These are phyloP conservation scores for Nelumbo lutea DNA, from an alignment of 164 flowering plant species.

Conservation along the genomic window DNA sequence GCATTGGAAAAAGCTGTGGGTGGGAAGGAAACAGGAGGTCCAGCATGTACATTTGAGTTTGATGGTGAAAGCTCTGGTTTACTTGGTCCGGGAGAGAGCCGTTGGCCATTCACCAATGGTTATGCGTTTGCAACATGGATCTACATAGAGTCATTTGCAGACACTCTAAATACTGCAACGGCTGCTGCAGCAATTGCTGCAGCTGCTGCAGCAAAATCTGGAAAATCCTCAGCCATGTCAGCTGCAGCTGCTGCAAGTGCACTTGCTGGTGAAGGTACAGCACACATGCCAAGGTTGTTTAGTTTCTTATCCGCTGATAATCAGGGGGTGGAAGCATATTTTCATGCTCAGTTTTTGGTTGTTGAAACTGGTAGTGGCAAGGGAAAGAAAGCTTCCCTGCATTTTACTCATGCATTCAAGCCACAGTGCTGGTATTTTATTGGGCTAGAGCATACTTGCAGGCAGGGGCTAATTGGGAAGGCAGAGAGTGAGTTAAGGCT, in stretches of 20 bases:
- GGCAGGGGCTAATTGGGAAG: conserved; percentile 83
- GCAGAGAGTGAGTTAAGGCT: conserved; percentile 89
- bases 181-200: conserved; percentile 99
- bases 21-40: conserved; percentile 87
- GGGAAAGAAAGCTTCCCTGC: conserved; percentile 92
- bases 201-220: conserved; percentile 98
- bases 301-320: conserved; percentile 98
- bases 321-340: conserved; percentile 97
- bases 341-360: conserved; percentile 98
- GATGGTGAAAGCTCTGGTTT: conserved; percentile 99
- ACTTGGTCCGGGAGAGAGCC: conserved; percentile 96
- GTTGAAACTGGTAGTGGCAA: conserved; percentile 95
- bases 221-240: conserved; percentile 94
- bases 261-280: conserved; percentile 98
- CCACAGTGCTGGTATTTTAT: conserved; percentile 98
- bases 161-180: conserved; percentile 87
- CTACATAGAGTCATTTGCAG: conserved; percentile 98
- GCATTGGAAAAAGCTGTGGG: conserved; percentile 87
- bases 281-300: conserved; percentile 94
- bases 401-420: conserved; percentile 96
- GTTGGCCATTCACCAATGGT: conserved; percentile 96
- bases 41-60: conserved; percentile 91
- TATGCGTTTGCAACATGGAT: conserved; percentile 99
- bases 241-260: conserved; percentile 99
- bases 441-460: conserved; percentile 87